Percentiles rank a stretch among this genome's conserved stretches.
phyloP scores from a whole-genome alignment of 1,284 basidiomycete genomes.

The Phylloboletellus chloephorus region DNA sequence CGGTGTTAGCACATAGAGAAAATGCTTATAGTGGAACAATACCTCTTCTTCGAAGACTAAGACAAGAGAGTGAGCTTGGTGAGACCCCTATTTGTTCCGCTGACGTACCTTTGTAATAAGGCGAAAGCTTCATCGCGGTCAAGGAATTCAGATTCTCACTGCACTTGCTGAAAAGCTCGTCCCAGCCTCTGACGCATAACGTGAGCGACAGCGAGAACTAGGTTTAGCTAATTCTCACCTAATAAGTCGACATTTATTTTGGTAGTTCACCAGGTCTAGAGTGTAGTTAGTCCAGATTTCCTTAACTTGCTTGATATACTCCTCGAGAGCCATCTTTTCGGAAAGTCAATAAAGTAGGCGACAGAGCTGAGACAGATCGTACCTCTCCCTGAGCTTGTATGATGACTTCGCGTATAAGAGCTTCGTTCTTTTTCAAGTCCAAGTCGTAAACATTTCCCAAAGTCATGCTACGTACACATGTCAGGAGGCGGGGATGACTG shows the following conservation, averaged over 20 bases:
- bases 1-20: slow-evolving; percentile 14
- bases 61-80: slow-evolving; percentile 10
- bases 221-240: slow-evolving; percentile 42
- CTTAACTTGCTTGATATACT: slow-evolving; percentile 92
- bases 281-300: slow-evolving; percentile 97
- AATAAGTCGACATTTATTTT: slow-evolving; percentile 97
- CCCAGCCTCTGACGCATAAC: slow-evolving; percentile 75
- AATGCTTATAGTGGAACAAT: slow-evolving; percentile 9
- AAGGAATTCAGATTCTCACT: slow-evolving; percentile 95
- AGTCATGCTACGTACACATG: slow-evolving; percentile 64
- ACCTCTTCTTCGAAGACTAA: slow-evolving; percentile 90
- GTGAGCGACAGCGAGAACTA: slow-evolving; percentile 12
- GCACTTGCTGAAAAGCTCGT: slow-evolving; percentile 95
- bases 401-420: slow-evolving; percentile 89
- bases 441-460: slow-evolving; percentile 97
- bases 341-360: slow-evolving; percentile 4
- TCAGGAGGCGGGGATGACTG: slow-evolving; percentile 9
- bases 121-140: slow-evolving; percentile 94
- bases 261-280: slow-evolving; percentile 95
- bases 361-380: slow-evolving; percentile 10
- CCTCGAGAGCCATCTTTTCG: slow-evolving; percentile 82
- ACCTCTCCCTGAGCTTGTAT: slow-evolving; percentile 98
- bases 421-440: slow-evolving; percentile 92
- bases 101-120: slow-evolving; percentile 84
- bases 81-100: not conserved